Conservation (phyloP, 1,284 basidiomycete species). For the Pterula multifida region DNA sequence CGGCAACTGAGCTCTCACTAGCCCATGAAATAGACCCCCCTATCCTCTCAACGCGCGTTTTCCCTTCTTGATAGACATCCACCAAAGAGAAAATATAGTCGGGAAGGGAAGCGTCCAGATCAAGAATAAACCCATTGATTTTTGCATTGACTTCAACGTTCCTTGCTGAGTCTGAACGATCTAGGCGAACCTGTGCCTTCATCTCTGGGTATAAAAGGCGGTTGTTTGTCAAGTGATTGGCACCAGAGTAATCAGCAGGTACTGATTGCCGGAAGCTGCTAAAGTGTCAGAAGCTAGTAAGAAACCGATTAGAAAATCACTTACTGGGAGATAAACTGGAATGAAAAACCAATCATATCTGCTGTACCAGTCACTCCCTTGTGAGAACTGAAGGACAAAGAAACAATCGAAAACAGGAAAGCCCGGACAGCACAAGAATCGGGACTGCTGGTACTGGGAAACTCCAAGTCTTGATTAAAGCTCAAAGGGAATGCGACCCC, state of each 20-base stretch:
- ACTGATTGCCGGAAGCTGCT: conserved; percentile 66
- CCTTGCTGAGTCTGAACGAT: conserved; percentile 34
- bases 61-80: conserved; percentile 78
- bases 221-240: conserved; percentile 62
- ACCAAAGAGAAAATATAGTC: conserved; percentile 71
- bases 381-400: conserved; percentile 60
- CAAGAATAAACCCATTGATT: conserved; percentile 80
- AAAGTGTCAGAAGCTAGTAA: conserved; percentile 4
- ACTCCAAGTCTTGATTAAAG: conserved; percentile 37
- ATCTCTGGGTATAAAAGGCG: conserved; percentile 72
- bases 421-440: conserved; percentile 49
- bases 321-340: conserved; percentile 76
- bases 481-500: conserved; percentile 79
- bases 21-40: conserved; percentile 33
- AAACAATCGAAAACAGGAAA: conserved; percentile 72
- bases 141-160: conserved; percentile 55
- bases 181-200: conserved; percentile 62
- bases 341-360: conserved; percentile 57
- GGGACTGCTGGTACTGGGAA: conserved; percentile 26
- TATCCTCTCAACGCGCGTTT: conserved; percentile 46
- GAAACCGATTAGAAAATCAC: conserved; percentile 12
- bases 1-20: conserved; percentile 11
- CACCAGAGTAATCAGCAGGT: conserved; percentile 58
- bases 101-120: conserved; percentile 74
- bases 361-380: conserved; percentile 73